These are phyloP conservation scores for Nemania sp. DNA, from an alignment of 2,329 filamentous ascomycete genomes.

Conservation along the genomic window DNA sequence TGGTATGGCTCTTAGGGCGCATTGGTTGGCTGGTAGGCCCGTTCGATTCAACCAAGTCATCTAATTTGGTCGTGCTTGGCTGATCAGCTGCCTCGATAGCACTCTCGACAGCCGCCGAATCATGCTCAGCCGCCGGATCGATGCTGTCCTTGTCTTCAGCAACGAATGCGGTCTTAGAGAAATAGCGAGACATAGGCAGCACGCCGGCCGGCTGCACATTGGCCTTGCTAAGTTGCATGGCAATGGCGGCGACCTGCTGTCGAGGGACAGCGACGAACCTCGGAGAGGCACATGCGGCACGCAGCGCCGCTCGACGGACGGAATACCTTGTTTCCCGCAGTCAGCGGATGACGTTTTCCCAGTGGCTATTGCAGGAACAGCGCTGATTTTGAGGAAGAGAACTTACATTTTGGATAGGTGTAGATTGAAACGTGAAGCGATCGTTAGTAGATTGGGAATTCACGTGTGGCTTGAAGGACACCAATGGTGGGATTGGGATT, in stretches of 20 bases:
- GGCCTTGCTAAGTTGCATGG: slow-evolving; percentile 35
- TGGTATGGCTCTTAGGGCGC: slow-evolving; percentile 31
- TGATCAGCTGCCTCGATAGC: slow-evolving; percentile 11
- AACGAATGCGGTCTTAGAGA: slow-evolving; percentile 37
- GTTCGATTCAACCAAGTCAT: too few relatives aligned
- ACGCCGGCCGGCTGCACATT: slow-evolving; percentile 27
- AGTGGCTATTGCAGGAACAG: background rate
- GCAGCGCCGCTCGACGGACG: slow-evolving; percentile 39
- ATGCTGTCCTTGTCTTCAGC: slow-evolving; percentile 30
- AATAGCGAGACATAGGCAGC: slow-evolving; percentile 34
- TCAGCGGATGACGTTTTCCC: slow-evolving; percentile 19
- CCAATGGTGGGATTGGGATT: background rate
- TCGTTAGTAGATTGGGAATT: background rate
- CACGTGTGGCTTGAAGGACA: too few relatives aligned
- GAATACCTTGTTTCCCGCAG: slow-evolving; percentile 34
- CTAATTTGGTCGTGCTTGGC: slow-evolving; percentile 5
- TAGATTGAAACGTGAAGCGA: too few relatives aligned
- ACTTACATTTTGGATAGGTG: slow-evolving; percentile 30
- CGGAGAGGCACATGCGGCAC: slow-evolving; percentile 38
- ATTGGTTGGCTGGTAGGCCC: background rate
- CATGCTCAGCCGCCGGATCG: too few relatives aligned
- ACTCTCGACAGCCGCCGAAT: background rate
- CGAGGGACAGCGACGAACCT: slow-evolving; percentile 33
- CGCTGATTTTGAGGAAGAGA: too few relatives aligned
- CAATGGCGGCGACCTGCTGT: slow-evolving; percentile 37